phyloP scores from a whole-genome alignment of 768 basidiomycete genomes.

The Lactifluus subvellereus region DNA sequence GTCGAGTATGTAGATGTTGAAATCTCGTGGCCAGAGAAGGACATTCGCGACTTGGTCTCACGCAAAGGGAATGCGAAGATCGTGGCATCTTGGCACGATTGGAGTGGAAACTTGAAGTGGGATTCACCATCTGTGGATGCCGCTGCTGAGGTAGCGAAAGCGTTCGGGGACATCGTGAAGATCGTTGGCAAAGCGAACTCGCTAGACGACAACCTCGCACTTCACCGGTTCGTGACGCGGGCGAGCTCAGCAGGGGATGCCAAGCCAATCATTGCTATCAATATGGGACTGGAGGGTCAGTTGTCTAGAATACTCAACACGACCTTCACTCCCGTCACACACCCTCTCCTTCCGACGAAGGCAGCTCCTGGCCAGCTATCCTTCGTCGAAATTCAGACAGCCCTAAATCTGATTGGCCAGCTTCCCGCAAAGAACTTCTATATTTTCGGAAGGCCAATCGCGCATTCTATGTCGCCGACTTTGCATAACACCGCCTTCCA shows the following conservation, averaged over 20 bases:
- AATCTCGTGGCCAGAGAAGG: constrained; percentile 60
- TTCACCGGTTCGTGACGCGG: constrained; percentile 64
- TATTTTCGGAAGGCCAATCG: constrained; percentile 86
- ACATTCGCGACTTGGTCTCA: constrained; percentile 51
- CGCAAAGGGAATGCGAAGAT: constrained; percentile 71
- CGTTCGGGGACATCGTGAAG: constrained; percentile 85
- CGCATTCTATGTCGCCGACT: constrained; percentile 85
- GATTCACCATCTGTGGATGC: constrained; percentile 55
- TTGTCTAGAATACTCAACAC: constrained; percentile 83
- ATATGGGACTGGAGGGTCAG: constrained; percentile 87
- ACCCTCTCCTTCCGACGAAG: constrained; percentile 74
- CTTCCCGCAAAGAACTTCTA: constrained; percentile 71
- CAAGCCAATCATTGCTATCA: constrained; percentile 91
- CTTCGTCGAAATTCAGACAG: constrained; percentile 78
- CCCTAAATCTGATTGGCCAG: constrained; percentile 74
- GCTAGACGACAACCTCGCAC: constrained; percentile 71
- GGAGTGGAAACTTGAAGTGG: constrained; percentile 84
- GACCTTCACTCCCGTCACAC: constrained; percentile 86
- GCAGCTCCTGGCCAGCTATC: constrained; percentile 94
- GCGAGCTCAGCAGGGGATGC: constrained; percentile 38
- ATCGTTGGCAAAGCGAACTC: constrained; percentile 79
- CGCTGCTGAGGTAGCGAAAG: constrained; percentile 60
- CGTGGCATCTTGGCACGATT: constrained; percentile 94
- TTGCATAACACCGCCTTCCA: constrained; percentile 88
- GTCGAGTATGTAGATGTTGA: constrained; percentile 95